Base-by-base conservation (phyloP, 495 filamentous ascomycete genomes). In the Cairneyella variabilis region DNA sequence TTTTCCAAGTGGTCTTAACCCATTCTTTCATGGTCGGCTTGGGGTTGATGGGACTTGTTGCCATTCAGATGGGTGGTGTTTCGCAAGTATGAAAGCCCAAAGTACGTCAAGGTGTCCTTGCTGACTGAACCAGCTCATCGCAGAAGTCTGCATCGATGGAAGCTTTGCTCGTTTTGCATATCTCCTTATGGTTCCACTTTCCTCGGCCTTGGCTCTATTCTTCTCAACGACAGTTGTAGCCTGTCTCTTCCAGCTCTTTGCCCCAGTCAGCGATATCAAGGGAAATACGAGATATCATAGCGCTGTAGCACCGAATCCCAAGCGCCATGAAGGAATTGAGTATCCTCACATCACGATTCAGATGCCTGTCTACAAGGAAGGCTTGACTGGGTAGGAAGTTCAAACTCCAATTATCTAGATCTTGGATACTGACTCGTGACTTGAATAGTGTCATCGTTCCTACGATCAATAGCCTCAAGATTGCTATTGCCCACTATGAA, bases 401-500 rank as follows among this genome's bases (percentile, higher is more conserved):
- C 12, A 25, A 16, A n/a, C n/a, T 42, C 4, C 8, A 42, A 41
- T 7, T 22, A n/a, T 20, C 37, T 8, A 40, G 10, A 20, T 38
- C 4, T 32, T 23, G 25, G 16, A 27, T 3, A 18, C 40, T 40
- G 20, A 47, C 3, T 18, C 14, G 25, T 4, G 5, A 2, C 3
- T 3, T 7, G 11, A 41, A 30, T 17, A 54, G 48, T 46, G 68
- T 71, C 40, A 70, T 71, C 41, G 53, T 48, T 17, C 68, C 68
- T 37, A 71, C 68, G 4, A 40, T 71, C 34, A 64, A 58, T 14
- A 65, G 61, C 52, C 53, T 71, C 16, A 67, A 61, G 30, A 51
- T 58, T 36, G 68, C 68, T 18, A 69, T 71, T 17, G 60, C 48
- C 52, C 75, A 76, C 5, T 82, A 82, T 57, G 78, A 82, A 59